These are phyloP conservation scores for Akanthomyces dipterigenus DNA, from an alignment of 2,329 filamentous ascomycete genomes.

Conservation along the genomic window DNA sequence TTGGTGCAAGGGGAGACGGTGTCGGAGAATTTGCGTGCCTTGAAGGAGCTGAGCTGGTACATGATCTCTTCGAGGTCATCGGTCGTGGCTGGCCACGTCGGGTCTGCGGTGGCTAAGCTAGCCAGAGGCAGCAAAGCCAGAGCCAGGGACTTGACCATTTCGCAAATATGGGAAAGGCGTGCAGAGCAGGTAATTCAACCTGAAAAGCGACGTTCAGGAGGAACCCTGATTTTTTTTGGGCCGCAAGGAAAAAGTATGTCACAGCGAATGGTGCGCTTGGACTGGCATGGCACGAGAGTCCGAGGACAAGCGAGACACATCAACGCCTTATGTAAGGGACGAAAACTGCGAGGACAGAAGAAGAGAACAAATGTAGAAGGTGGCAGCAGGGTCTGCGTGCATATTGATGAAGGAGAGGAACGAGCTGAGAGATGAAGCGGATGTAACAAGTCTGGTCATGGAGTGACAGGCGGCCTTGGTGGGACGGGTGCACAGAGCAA, in stretches of 20 bases:
- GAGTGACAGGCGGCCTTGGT: background rate
- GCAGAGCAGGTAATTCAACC: background rate
- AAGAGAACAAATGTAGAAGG: background rate
- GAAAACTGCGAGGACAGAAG: background rate
- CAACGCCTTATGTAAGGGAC: background rate
- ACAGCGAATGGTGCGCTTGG: background rate
- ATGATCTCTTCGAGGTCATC: constrained; percentile 61
- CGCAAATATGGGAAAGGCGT: background rate
- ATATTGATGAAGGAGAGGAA: background rate
- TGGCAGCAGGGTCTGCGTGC: background rate
- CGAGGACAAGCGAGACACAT: background rate
- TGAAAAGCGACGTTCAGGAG: background rate
- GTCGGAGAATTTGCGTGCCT: constrained; percentile 47
- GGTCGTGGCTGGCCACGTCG: constrained; percentile 53
- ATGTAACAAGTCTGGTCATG: background rate
- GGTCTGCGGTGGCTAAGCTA: constrained; percentile 33
- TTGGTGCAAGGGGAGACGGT: constrained; percentile 51
- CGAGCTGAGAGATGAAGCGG: background rate
- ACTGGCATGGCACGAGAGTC: background rate
- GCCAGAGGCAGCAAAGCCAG: constrained; percentile 32
- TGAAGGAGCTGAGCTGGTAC: constrained; percentile 50
- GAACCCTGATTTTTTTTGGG: background rate
- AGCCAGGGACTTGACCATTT: constrained; percentile 17
- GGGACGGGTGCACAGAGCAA: background rate
- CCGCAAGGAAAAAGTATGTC: background rate